phyloP scores from a whole-genome alignment of 768 basidiomycete species.

The Tylopilus cervinicoccineus region DNA sequence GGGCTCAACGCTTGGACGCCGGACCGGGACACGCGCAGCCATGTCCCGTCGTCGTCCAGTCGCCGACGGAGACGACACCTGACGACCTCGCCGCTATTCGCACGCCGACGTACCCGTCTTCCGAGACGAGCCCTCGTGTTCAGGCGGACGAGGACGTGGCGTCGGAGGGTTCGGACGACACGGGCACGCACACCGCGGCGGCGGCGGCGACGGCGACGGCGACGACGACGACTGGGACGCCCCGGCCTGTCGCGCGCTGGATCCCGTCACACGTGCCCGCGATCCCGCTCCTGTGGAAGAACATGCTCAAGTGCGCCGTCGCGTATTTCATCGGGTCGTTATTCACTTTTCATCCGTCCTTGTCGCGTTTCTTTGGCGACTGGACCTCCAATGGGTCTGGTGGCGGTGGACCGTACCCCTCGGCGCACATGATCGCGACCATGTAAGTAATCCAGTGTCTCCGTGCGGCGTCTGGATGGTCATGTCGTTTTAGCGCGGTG shows the following conservation, averaged over 20 bases:
- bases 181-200: no score
- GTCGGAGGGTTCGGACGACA: conserved; percentile 13
- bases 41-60: conserved; percentile 2
- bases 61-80: neutral
- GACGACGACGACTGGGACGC: no score
- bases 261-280: conserved; percentile 27
- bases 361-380: conserved; percentile 68
- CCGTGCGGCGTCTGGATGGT: neutral
- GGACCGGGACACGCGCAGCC: no score
- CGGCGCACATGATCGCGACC: conserved; percentile 90
- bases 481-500: conserved; percentile 49
- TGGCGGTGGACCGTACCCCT: conserved; percentile 56
- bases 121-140: neutral
- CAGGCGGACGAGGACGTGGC: conserved; percentile 14
- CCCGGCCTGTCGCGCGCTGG: conserved; percentile 6
- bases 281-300: conserved; percentile 53
- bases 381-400: conserved; percentile 48
- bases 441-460: conserved; percentile 43
- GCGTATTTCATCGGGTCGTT: conserved; percentile 88
- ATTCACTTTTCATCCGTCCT: conserved; percentile 82
- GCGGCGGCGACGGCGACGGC: neutral
- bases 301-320: conserved; percentile 86
- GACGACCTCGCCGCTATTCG: neutral
- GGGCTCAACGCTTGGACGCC: conserved; percentile 21
- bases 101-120: neutral